Evolutionary conservation across 2,329 filamentous ascomycete genomes (phyloP).

Genomic region (Colletotrichum sidae): DNA sequence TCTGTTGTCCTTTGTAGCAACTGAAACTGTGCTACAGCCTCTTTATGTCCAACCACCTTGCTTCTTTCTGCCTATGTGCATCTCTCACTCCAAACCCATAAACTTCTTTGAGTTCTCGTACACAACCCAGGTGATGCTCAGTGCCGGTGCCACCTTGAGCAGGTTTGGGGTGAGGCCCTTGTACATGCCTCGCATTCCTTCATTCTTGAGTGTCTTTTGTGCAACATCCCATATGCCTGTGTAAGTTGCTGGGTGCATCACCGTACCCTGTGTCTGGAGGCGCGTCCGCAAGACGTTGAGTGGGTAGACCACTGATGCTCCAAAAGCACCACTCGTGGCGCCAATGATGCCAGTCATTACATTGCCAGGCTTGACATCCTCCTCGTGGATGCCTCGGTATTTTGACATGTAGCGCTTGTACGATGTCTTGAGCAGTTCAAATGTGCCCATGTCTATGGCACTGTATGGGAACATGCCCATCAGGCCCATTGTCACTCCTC

Average conservation of each 20-base stretch:
- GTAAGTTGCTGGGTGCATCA: constrained; percentile 91
- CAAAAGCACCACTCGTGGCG: constrained; percentile 89
- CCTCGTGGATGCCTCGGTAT: constrained; percentile 78
- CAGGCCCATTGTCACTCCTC: constrained; percentile 92
- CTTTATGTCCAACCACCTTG: not conserved
- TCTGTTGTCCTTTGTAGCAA: not conserved
- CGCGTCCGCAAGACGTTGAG: constrained; percentile 93
- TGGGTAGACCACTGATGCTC: constrained; percentile 94
- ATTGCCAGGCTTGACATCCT: constrained; percentile 84
- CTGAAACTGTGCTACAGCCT: not conserved
- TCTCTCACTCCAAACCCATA: constrained; percentile 63
- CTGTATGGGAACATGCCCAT: constrained; percentile 98
- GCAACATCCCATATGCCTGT: constrained; percentile 92
- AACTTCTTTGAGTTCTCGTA: constrained; percentile 90
- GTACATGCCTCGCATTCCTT: constrained; percentile 89
- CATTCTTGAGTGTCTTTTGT: constrained; percentile 81
- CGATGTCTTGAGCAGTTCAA: constrained; percentile 87
- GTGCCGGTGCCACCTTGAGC: constrained; percentile 93
- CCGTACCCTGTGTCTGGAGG: constrained; percentile 92
- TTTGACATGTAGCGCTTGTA: constrained; percentile 79
- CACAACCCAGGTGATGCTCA: constrained; percentile 94
- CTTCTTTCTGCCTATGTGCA: constrained; percentile 5
- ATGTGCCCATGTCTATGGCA: constrained; percentile 95
- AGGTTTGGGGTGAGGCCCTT: constrained; percentile 96
- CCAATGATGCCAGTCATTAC: constrained; percentile 90